Conservation (phyloP, 768 basidiomycete genomes). For the Holtermannia corniformis region DNA sequence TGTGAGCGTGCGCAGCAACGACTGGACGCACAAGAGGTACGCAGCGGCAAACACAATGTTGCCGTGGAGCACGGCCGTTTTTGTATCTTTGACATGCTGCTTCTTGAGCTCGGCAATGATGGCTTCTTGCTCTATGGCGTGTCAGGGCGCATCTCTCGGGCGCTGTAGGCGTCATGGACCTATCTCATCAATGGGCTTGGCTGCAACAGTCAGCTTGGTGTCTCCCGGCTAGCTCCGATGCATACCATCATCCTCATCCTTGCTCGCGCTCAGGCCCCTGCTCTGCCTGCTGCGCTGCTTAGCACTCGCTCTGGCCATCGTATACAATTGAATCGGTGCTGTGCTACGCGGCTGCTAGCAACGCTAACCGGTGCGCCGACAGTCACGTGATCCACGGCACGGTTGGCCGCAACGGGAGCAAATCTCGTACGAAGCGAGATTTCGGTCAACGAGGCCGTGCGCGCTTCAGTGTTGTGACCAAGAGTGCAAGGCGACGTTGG, state of each 20-base stretch:
- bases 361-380: neutral
- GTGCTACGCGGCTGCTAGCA: neutral
- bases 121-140: neutral
- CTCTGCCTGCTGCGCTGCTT: neutral
- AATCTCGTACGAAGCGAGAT: neutral
- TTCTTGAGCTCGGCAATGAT: neutral
- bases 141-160: no score
- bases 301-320: neutral
- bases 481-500: no score
- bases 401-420: neutral
- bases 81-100: neutral
- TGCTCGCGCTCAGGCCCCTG: no score
- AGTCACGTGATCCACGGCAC: no score
- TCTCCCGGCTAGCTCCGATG: no score
- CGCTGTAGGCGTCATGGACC: neutral
- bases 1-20: no score
- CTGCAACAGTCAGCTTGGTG: no score
- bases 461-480: no score
- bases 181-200: neutral
- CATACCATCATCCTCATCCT: no score
- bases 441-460: no score
- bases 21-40: neutral
- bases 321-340: neutral
- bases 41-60: neutral
- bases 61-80: neutral